phyloP scores from a whole-genome alignment of 129 eudicot species.

The Chrysanthemum seticuspe region DNA sequence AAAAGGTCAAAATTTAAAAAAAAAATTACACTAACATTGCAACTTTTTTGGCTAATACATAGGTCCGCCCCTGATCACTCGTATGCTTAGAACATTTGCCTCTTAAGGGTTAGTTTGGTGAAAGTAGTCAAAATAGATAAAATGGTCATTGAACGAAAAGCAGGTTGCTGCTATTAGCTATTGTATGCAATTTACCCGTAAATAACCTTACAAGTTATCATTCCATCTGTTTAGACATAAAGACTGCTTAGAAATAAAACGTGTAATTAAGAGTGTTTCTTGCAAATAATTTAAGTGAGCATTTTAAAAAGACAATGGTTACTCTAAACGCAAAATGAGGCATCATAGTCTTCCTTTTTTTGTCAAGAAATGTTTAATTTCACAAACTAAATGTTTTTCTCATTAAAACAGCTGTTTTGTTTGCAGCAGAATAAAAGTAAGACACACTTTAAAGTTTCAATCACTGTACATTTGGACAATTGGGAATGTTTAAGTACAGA shows the following conservation, averaged over 20 bases:
- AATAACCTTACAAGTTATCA: neutral
- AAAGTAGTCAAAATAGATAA: conserved; percentile 6
- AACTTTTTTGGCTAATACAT: too few species aligned
- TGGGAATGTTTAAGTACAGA: conserved; percentile 21
- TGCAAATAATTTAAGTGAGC: neutral
- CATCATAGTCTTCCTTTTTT: neutral
- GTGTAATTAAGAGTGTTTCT: neutral
- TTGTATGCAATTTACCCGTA: neutral
- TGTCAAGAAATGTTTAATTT: neutral
- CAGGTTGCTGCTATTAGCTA: neutral
- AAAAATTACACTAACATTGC: too few species aligned
- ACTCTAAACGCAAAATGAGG: neutral
- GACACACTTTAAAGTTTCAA: neutral
- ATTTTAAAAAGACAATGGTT: neutral
- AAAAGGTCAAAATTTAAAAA: too few species aligned
- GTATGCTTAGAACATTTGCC: neutral
- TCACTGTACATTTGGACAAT: conserved; percentile 11
- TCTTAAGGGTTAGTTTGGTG: neutral
- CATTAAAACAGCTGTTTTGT: neutral
- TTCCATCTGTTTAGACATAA: neutral
- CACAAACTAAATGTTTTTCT: neutral
- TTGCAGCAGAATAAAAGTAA: neutral
- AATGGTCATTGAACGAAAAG: conserved; percentile 5
- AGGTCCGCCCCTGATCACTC: neutral
- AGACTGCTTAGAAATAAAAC: neutral